Base-by-base conservation (phyloP, 2,329 filamentous ascomycete species). In the Xylaria sp. region DNA sequence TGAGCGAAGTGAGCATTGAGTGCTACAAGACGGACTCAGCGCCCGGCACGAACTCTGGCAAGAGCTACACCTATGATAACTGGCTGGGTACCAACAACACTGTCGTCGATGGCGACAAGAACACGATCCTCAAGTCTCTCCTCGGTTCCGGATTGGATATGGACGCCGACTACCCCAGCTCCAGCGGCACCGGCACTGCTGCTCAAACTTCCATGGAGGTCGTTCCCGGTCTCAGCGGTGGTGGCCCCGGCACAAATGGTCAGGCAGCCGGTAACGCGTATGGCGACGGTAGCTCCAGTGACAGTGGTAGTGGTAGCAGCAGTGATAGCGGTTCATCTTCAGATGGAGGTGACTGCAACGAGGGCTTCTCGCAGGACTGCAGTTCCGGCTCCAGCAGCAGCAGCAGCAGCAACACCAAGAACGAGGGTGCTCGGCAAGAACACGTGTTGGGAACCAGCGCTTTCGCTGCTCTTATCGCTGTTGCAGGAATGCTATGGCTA, bases 91-190 rank as follows among this genome's bases (percentile, higher is more conserved):
- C 92, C 67, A 95, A 97, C 83, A 84, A 91, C 80, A 92, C 93
- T 0, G 87, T 98, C 67, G 82, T 90, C 62, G 90, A 97, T 77
- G 90, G 91, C 73, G 83, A 94, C 80, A 90, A 94, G 78, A 79
- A 85, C 60, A 96, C 94, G 59, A 83, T 94, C 13, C 86, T 99
- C 37, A 91, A 89, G 73, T 96, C 92, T 28, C 88, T 98, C 71
- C 83, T 90, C 63, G 94, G 90, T n/a, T 93, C 92, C 1, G 96
- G 96, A 62, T 86, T 91, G 51, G 87, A 98, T 78, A 93, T 91
- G 87, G 80, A 87, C 66, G 77, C 76, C 62, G 77, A 77, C 46
- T 71, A 74, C 52, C 71, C 77, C 4, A 67, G 51, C 31, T 80
- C 81, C 25, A 84, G 82, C 68, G 75, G 74, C 37, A 58, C 13